Conservation (phyloP, 164 flowering plant species). For the Piper betle region DNA sequence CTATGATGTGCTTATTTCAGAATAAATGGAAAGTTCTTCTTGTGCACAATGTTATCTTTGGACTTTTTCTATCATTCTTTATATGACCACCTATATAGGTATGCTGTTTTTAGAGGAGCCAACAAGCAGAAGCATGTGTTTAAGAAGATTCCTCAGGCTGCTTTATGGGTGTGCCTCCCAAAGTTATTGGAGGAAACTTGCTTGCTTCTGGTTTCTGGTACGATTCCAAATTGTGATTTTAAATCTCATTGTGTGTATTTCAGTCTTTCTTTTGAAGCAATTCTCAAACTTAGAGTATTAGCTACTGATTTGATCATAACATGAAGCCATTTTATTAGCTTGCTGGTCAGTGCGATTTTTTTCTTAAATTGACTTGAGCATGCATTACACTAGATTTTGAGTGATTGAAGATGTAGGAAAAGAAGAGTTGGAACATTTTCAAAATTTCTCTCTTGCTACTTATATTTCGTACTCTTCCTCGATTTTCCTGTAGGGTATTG, state of each 20-base stretch:
- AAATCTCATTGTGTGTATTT: not conserved
- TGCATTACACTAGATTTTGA: no score
- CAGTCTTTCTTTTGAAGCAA: not conserved
- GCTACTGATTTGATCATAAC: not conserved
- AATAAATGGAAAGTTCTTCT: not conserved
- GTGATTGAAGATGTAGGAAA: not conserved
- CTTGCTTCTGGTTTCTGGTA: constrained; percentile 98
- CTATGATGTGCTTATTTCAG: not conserved
- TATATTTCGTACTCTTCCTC: not conserved
- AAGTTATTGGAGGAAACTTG: constrained; percentile 84
- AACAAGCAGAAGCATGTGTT: constrained; percentile 87
- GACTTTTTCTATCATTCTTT: not conserved
- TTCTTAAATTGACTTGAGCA: not conserved
- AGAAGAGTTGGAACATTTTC: not conserved
- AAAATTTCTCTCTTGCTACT: not conserved
- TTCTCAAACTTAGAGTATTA: no score
- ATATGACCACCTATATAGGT: constrained; percentile 24
- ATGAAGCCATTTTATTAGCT: not conserved
- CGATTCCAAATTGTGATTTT: constrained; percentile 9
- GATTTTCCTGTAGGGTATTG: constrained; percentile 51
- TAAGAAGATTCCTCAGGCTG: constrained; percentile 79
- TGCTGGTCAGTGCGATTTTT: not conserved
- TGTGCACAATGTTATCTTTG: not conserved
- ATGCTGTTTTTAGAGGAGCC: constrained; percentile 79
- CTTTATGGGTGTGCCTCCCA: constrained; percentile 80